These are phyloP conservation scores for Blastocystis sp. DNA, from an alignment of 352 stramenopile species.

Conservation along the genomic window DNA sequence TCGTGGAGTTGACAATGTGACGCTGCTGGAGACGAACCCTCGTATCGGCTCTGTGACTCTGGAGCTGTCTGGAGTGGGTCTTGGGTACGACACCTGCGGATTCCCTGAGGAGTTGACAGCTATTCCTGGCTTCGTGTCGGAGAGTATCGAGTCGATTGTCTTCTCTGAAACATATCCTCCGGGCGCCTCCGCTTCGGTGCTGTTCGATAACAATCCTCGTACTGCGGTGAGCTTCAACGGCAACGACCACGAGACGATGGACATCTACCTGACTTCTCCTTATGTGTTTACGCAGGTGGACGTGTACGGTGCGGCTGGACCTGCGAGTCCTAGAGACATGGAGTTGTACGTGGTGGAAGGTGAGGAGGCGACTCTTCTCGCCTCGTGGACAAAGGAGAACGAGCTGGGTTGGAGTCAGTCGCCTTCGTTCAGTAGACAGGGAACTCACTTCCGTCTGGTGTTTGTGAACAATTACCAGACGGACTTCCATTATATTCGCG, in stretches of 20 bases:
- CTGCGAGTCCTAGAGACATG: slow-evolving; percentile 11
- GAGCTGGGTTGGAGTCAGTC: not conserved
- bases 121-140: not conserved
- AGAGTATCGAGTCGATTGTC: not conserved
- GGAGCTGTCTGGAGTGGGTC: not conserved
- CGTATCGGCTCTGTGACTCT: not conserved
- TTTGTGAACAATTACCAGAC: slow-evolving; percentile 28
- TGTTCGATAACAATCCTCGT: slow-evolving; percentile 13
- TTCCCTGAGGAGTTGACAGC: slow-evolving; percentile 41
- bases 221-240: slow-evolving; percentile 19
- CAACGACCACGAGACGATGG: not conserved
- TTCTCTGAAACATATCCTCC: slow-evolving; percentile 27
- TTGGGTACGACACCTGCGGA: slow-evolving; percentile 40
- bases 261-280: slow-evolving; percentile 18
- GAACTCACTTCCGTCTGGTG: slow-evolving; percentile 44
- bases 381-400: slow-evolving; percentile 40
- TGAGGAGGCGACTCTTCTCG: not conserved
- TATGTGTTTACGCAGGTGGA: slow-evolving; percentile 47
- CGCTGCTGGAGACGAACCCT: not conserved
- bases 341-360: not conserved
- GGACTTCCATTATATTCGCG: slow-evolving; percentile 38
- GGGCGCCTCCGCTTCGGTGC: not conserved
- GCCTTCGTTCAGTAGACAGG: slow-evolving; percentile 17
- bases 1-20: slow-evolving; percentile 5
- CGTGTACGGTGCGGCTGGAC: not conserved